Conservation (phyloP, 148 eudicot genomes). For the Camellia lanceoleosa region DNA sequence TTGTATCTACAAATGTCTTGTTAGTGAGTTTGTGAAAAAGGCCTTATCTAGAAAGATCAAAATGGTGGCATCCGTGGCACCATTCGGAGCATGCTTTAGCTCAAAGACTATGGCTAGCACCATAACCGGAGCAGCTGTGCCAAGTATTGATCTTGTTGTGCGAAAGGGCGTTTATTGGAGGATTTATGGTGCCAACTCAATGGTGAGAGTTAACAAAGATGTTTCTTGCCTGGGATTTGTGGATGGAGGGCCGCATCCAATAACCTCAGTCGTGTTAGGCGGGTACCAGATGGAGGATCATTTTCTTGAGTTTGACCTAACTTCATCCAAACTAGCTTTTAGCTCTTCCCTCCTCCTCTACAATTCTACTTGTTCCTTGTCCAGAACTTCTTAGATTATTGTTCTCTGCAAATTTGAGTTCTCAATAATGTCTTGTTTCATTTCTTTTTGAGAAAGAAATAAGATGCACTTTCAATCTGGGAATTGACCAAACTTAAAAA, state of each 20-base stretch:
- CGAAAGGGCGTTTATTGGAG: constrained; percentile 23
- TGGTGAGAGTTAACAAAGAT: constrained; percentile 27
- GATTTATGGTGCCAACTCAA: constrained; percentile 30
- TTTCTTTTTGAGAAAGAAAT: too few relatives aligned
- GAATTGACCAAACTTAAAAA: too few relatives aligned
- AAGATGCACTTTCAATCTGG: too few relatives aligned
- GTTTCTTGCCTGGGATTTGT: constrained; percentile 35
- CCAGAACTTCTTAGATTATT: background rate
- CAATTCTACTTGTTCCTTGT: constrained; percentile 29
- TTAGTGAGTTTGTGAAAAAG: constrained; percentile 15
- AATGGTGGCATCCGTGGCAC: constrained; percentile 22
- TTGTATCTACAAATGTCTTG: constrained; percentile 20
- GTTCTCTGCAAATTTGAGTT: too few relatives aligned
- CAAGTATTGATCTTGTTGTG: constrained; percentile 28
- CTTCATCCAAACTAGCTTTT: constrained; percentile 18
- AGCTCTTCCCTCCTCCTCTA: constrained; percentile 25
- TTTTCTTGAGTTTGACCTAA: constrained; percentile 36
- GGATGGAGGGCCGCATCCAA: constrained; percentile 25
- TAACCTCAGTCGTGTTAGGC: constrained; percentile 34
- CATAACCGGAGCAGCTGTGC: constrained; percentile 24
- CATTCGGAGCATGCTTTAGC: constrained; percentile 34
- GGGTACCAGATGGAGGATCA: constrained; percentile 37
- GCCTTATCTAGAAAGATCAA: constrained; percentile 25
- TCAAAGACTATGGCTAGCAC: constrained; percentile 16
- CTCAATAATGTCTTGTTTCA: too few relatives aligned